Evolutionary conservation across 257 asterid species (phyloP).

Genomic region (Fraxinus excelsior): DNA sequence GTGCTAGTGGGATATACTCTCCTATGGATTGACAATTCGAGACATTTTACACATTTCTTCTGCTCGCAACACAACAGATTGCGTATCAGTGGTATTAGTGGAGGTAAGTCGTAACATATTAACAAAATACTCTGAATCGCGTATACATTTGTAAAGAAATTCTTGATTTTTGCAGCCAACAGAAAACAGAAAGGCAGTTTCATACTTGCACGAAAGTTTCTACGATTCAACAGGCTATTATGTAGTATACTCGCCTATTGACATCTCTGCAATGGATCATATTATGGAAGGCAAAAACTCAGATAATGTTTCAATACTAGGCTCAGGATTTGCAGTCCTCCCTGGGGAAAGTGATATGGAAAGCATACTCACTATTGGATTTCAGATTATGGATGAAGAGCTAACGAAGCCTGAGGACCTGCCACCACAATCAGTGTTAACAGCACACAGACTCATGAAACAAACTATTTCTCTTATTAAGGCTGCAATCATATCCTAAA

Average conservation of each 20-base stretch:
- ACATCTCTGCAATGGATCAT: conserved; percentile 33
- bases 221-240: conserved; percentile 41
- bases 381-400: conserved; percentile 48
- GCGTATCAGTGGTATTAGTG: conserved; percentile 37
- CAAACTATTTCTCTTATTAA: conserved; percentile 39
- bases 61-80: conserved; percentile 40
- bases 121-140: neutral
- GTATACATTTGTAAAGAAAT: neutral
- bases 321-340: conserved; percentile 48
- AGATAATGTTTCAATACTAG: conserved; percentile 42
- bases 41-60: conserved; percentile 39
- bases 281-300: conserved; percentile 40
- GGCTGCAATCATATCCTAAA: conserved; percentile 14
- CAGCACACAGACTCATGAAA: conserved; percentile 37
- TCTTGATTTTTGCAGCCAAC: conserved; percentile 26
- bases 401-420: conserved; percentile 29
- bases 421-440: conserved; percentile 34
- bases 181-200: conserved; percentile 15
- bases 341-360: conserved; percentile 25
- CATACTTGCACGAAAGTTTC: conserved; percentile 54
- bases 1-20: conserved; percentile 61
- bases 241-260: conserved; percentile 45
- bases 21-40: conserved; percentile 35
- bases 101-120: conserved; percentile 37
- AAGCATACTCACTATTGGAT: conserved; percentile 46